A percentile compares a stretch with the other conserved stretches of the same genome.
Conservation (phyloP, 2,329 filamentous ascomycete genomes). For the Penicillium sp. region DNA sequence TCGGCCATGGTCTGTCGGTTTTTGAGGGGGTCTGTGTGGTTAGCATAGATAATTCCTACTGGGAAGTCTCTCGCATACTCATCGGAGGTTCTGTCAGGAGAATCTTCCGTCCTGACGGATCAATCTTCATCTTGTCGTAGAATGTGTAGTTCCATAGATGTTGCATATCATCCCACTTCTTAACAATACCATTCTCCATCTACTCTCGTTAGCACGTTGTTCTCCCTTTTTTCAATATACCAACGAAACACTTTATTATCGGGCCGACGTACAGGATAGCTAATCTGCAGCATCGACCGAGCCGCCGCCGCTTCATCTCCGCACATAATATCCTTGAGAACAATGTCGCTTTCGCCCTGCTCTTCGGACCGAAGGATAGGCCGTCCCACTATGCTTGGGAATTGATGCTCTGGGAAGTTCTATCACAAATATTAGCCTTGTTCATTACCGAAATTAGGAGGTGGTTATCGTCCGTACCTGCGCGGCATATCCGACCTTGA, state of each 20-base stretch:
- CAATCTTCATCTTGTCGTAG: conserved; percentile 91
- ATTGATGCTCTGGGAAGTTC: conserved; percentile 99
- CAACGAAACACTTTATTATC: not conserved
- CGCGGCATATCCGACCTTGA: conserved; percentile 98
- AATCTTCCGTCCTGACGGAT: conserved; percentile 90
- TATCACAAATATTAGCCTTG: conserved; percentile 36
- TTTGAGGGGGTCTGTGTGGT: conserved; percentile 71
- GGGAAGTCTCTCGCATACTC: conserved; percentile 26
- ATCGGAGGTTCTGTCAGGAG: conserved; percentile 94
- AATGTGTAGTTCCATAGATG: conserved; percentile 99
- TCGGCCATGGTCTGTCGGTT: conserved; percentile 98
- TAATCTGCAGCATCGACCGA: conserved; percentile 95
- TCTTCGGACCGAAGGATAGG: conserved; percentile 97
- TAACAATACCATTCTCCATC: conserved; percentile 99
- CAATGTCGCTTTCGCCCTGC: conserved; percentile 61
- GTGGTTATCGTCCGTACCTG: conserved; percentile 52
- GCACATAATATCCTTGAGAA: conserved; percentile 98
- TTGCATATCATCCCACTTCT: conserved; percentile 99
- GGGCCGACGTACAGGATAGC: conserved; percentile 67
- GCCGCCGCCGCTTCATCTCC: conserved; percentile 96
- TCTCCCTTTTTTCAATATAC: conserved; percentile 13
- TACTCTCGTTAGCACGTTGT: conserved; percentile 30
- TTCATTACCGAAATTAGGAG: not conserved
- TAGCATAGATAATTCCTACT: not conserved
- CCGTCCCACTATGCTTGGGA: conserved; percentile 94